Base-by-base conservation (phyloP, 352 stramenopile species). In the Pythium dissotocum region DNA sequence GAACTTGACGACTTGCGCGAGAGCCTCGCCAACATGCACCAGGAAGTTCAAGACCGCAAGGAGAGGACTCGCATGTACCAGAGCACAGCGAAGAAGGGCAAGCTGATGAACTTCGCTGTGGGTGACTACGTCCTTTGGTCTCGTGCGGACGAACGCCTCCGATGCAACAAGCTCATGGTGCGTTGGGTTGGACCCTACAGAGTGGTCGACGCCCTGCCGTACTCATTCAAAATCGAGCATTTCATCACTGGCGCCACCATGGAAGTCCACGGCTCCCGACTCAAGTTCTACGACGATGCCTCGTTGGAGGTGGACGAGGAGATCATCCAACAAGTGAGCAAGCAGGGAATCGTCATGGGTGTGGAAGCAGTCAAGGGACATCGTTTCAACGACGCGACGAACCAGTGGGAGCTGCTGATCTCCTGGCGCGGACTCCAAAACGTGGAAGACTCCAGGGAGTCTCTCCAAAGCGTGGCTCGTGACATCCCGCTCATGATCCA, bases 61-160 rank as follows among this genome's bases (percentile, higher is more conserved):
- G 60, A 67, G 38, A 21, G 18, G 10, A 59, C 48, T 24, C 60
- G 49, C 7, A n/a, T 67, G 12, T 60, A 60, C 33, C 60, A 67
- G 60, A 35, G 26, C 21, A 53, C 36, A 13, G 32, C 46, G 2
- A 60, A 67, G 26, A 51, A 53, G 30, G 60, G 60, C 32, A 60
- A 28, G 9, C 16, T 60, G 6, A 44, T 33, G 58, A 56, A 56
- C n/a, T 65, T 46, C 32, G 26, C 12, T 30, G 46, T 56, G n/a
- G 38, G 58, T 40, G 38, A 53, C 42, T 63, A 35, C 28, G 56
- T 60, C 4, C 54, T 60, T 7, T 60, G 54, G 54, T 42, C 36
- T 12, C 36, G 36, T 12, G 36, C 12, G 36, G 36, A 42, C 36
- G 12, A 42, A 42, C 36, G 36, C 6, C 36, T 42, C 36, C 36